These are phyloP conservation scores for Macrolepiota fuliginosa DNA, from an alignment of 768 basidiomycete genomes.

Conservation along the genomic window DNA sequence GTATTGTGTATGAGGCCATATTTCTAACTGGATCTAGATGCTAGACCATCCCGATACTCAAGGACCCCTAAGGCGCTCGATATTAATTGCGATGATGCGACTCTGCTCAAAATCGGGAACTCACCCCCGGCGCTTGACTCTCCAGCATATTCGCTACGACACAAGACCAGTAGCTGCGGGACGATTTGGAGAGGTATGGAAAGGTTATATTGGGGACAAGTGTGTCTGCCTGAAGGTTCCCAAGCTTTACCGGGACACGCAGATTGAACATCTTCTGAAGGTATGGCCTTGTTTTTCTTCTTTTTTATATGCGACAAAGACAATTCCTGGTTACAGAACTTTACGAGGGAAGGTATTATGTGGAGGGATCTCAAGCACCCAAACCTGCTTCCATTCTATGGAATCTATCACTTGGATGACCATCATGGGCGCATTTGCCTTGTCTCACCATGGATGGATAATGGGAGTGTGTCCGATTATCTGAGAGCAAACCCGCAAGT, in stretches of 20 bases:
- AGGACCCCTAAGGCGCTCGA: neutral
- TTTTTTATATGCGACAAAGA: neutral
- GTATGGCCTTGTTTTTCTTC: constrained; percentile 11
- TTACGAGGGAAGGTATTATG: constrained; percentile 22
- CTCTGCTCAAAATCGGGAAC: constrained; percentile 24
- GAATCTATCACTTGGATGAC: constrained; percentile 27
- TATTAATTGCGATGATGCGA: constrained; percentile 4
- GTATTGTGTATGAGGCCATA: neutral
- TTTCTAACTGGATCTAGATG: neutral
- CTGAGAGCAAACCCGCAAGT: constrained; percentile 17
- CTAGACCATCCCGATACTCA: neutral
- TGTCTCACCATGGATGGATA: constrained; percentile 37
- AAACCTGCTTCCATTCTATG: constrained; percentile 37
- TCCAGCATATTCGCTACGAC: constrained; percentile 16
- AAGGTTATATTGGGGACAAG: constrained; percentile 16
- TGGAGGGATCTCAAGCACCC: constrained; percentile 28
- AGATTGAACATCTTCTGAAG: constrained; percentile 19
- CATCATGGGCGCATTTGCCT: constrained; percentile 27
- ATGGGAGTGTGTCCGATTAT: constrained; percentile 31
- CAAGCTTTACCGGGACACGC: constrained; percentile 22
- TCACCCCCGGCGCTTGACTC: constrained; percentile 25
- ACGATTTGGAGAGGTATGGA: constrained; percentile 30
- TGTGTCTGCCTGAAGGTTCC: constrained; percentile 24
- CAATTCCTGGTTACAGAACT: neutral
- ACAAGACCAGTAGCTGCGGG: constrained; percentile 19